Percentiles rank a stretch among this genome's conserved stretches.
Conservation (phyloP, 768 basidiomycete species). For the Leccinum truebloodii region DNA sequence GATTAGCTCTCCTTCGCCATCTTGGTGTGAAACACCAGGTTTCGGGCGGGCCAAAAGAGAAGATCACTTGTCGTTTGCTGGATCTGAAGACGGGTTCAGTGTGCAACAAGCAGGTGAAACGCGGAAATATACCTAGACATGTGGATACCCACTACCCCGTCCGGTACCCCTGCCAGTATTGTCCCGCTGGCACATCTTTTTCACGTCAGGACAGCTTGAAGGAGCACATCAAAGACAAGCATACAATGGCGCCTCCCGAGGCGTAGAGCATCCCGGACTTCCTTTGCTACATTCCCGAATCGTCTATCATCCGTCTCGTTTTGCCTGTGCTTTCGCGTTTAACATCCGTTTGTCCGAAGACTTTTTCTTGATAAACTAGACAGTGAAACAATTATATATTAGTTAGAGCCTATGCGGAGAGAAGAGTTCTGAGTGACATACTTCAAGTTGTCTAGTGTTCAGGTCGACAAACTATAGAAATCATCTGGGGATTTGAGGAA, state of each 20-base stretch:
- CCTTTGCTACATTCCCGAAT: not conserved
- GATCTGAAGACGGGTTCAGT: not conserved
- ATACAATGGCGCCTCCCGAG: not conserved
- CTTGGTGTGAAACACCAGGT: slow-evolving; percentile 14
- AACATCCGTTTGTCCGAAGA: too few species aligned
- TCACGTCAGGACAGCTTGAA: slow-evolving; percentile 24
- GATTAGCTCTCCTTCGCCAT: slow-evolving; percentile 19
- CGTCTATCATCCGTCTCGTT: not conserved
- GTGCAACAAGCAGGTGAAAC: slow-evolving; percentile 5
- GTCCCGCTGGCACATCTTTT: slow-evolving; percentile 15
- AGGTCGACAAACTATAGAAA: too few species aligned
- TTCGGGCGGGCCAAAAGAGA: not conserved
- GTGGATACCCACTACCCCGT: slow-evolving; percentile 18
- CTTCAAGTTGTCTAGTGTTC: not conserved
- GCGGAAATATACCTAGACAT: slow-evolving; percentile 22
- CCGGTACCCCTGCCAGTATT: slow-evolving; percentile 17
- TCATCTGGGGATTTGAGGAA: not conserved
- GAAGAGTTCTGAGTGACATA: not conserved
- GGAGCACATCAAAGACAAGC: slow-evolving; percentile 15
- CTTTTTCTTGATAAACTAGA: not conserved
- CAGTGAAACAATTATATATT: not conserved
- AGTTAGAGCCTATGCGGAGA: not conserved
- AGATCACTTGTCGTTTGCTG: slow-evolving; percentile 13
- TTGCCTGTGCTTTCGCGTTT: not conserved
- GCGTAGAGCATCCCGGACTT: not conserved